Conservation (phyloP, 192 early-diverging fungal genomes). For the Radiomyces spectabilis region DNA sequence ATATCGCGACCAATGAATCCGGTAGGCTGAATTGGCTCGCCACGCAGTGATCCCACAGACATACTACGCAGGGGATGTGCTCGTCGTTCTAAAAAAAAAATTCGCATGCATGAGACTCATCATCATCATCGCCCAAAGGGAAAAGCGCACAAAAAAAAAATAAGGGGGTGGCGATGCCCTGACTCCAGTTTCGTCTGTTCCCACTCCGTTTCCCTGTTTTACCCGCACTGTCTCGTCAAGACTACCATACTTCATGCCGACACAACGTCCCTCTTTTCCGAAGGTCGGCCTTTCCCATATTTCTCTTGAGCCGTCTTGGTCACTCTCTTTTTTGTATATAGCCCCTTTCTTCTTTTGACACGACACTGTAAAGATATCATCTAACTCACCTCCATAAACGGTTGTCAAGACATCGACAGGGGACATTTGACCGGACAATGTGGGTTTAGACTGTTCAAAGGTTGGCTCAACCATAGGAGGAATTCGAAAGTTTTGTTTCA, state of each 20-base stretch:
- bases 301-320: too few species aligned
- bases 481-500: constrained; percentile 55
- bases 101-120: too few species aligned
- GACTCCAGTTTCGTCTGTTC: too few species aligned
- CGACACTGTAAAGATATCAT: background rate
- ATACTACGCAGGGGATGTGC: constrained; percentile 15
- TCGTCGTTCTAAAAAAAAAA: constrained; percentile 4
- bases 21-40: too few species aligned
- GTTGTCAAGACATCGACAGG: background rate
- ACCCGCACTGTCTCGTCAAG: too few species aligned
- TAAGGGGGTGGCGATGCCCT: too few species aligned
- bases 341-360: too few species aligned
- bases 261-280: background rate
- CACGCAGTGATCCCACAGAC: constrained; percentile 16
- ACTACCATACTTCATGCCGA: too few species aligned
- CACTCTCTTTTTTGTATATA: too few species aligned
- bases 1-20: background rate
- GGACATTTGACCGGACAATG: background rate
- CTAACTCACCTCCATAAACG: background rate
- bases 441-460: constrained; percentile 9
- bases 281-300: background rate
- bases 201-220: too few species aligned
- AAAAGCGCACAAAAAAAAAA: too few species aligned
- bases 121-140: too few species aligned
- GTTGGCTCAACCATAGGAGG: constrained; percentile 33